Evolutionary conservation across 108 stramenopile genomes (phyloP), one percentile per base, ranked within the genome.

Genomic region (Asterionellopsis glacialis): DNA sequence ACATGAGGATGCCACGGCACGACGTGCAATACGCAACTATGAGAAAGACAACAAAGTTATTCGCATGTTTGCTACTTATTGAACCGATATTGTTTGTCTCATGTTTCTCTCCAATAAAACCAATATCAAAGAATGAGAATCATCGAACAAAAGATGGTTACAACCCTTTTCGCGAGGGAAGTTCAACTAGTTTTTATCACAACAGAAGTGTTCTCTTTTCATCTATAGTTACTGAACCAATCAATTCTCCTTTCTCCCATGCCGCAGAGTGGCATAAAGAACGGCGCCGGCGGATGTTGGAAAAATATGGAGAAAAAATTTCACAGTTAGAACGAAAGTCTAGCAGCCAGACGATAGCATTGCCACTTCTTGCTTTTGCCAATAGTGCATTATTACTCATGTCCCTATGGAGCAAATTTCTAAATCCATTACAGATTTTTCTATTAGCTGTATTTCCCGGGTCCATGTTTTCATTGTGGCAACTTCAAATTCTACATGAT

Each of bases 401-500:
- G 27, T 55, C 79, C 28, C 40, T 72, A 19, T 68, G 70, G 39
- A 71, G 77, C 15, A 38, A 42, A 18, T 24, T 40, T 9, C 48
- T 71, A 44, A 33, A 39, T 13, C 15, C 56, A 1, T 16, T 25
- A 11, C 19, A 44, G 40, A 59, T 67, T 45, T 45, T 70, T 42
- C 50, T 26, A 16, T 45, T 88, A 26, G 72, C 87, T 6, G 7
- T 80, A 11, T 82, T 88, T 64, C 87, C 87, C 0, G 81, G 83
- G 45, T 80, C 79, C 19, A 75, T 88, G 43, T 73, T 84, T 38
- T 79, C 77, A 10, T 48, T 88, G 27, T 88, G 87, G 87, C 83
- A 84, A 48, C 69, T 88, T 11, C 87, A 88, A 68, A 78, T 88
- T 42, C 54, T 88, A 40, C 87, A 88, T 52, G 87, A 84, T 66